phyloP scores from a whole-genome alignment of 495 filamentous ascomycete genomes.

The Talaromyces proteolyticus region DNA sequence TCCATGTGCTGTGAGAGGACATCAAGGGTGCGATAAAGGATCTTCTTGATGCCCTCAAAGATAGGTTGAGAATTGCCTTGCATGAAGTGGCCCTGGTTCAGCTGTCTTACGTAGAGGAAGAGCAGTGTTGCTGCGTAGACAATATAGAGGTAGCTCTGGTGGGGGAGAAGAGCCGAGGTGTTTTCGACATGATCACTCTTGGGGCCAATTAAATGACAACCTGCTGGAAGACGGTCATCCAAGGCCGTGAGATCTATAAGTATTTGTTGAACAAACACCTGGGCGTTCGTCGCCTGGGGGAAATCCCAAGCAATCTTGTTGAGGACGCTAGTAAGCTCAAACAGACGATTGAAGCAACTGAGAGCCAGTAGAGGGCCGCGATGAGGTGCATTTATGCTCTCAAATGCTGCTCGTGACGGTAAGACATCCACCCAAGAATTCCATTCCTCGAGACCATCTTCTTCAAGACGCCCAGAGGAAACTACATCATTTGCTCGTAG shows the following conservation, averaged over 20 bases:
- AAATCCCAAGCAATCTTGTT: slow-evolving; percentile 35
- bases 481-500: slow-evolving; percentile 43
- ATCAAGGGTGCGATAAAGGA: slow-evolving; percentile 34
- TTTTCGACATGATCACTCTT: slow-evolving; percentile 39
- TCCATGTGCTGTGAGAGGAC: slow-evolving; percentile 42
- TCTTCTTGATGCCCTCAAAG: slow-evolving; percentile 37
- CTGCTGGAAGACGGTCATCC: slow-evolving; percentile 35
- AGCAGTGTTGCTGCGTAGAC: slow-evolving; percentile 41
- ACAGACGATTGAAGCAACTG: slow-evolving; percentile 57
- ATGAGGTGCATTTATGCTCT: slow-evolving; percentile 29
- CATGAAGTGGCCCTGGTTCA: neutral
- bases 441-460: slow-evolving; percentile 69
- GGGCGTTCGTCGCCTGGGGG: slow-evolving; percentile 23
- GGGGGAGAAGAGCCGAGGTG: slow-evolving; percentile 37
- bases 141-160: slow-evolving; percentile 41
- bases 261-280: slow-evolving; percentile 31
- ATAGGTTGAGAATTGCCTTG: slow-evolving; percentile 29
- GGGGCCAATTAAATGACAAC: slow-evolving; percentile 34
- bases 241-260: slow-evolving; percentile 34
- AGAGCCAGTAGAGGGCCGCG: slow-evolving; percentile 50
- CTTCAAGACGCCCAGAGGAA: slow-evolving; percentile 40
- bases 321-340: slow-evolving; percentile 42
- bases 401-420: slow-evolving; percentile 25
- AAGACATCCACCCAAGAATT: slow-evolving; percentile 59
- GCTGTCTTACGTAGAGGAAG: slow-evolving; percentile 34